Evolutionary conservation across 163 green algal genomes (phyloP), one percentile per base, ranked within the genome.

Genomic region (Scenedesmus sp.): DNA sequence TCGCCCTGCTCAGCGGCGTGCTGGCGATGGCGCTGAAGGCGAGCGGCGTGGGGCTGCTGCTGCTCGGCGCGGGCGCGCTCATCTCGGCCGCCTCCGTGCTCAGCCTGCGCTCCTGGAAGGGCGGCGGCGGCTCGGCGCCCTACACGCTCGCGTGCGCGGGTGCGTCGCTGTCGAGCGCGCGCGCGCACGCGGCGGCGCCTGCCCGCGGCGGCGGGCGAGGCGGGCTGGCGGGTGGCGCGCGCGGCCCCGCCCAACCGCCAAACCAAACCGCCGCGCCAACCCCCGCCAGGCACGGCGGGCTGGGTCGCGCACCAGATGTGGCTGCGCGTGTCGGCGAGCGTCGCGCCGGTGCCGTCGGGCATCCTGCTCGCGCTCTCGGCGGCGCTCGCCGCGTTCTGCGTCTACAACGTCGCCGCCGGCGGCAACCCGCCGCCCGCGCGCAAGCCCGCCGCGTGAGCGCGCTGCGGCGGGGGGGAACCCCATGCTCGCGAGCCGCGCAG

Each of bases 361-460:
- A 70, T 75, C 3, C 60, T 94, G 57, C 69, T 88, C 34, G 80
- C 29, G 28, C 67, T 95, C 17, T 86, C 70, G 53, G 75, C 63
- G 13, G 78, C 81, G 20, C 66, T 88, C 14, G 26, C 85, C 2
- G 47, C 87, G 0, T 95, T 96, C 67, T 90, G 91, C 31, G 13
- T 89, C 0, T 96, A 96, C 86, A 96, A 96, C 60, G 60, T 96
- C 14, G 18, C 73, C 4, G 91, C 91, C 17, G 91, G 91, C 1
- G 91, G 91, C 42, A 95, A 96, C 85, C 89, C 91, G 26, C 88
- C 89, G 26, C 87, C 83, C 13, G 81, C 81, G n/a, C 56, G 56
- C 34, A 80, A 84, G 76, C 1, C 29, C 28, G n/a, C 29, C 24
- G 48, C 50, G 1, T 75, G 66, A 75, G 39, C 29, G 29, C 39